Evolutionary conservation across 2,329 filamentous ascomycete genomes (phyloP).

Genomic region (Sphaerulina vaccinii): DNA sequence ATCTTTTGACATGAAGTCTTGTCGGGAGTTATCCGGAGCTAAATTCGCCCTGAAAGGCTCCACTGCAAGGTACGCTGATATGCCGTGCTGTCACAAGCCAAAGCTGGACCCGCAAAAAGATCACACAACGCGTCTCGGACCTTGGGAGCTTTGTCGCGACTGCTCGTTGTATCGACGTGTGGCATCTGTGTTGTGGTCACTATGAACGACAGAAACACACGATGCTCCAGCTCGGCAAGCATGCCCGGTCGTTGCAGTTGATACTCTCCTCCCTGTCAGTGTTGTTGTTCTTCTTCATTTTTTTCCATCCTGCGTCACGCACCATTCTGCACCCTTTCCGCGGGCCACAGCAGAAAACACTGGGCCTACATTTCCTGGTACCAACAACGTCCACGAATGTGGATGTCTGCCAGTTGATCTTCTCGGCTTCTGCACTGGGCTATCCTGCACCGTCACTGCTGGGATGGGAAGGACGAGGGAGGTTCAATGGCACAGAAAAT

Average conservation of each 20-base stretch:
- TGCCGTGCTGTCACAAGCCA: too few relatives aligned
- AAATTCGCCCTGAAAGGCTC: too few relatives aligned
- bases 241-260: background rate
- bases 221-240: background rate
- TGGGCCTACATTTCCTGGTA: slow-evolving; percentile 12
- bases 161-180: too few relatives aligned
- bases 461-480: slow-evolving; percentile 17
- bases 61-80: too few relatives aligned
- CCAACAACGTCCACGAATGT: slow-evolving; percentile 9
- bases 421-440: slow-evolving; percentile 52
- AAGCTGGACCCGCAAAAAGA: too few relatives aligned
- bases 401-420: slow-evolving; percentile 13
- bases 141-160: too few relatives aligned
- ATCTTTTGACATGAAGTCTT: too few relatives aligned
- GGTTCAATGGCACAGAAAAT: slow-evolving; percentile 13
- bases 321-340: slow-evolving; percentile 1
- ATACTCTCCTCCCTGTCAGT: background rate
- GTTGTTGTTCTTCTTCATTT: background rate
- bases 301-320: slow-evolving; percentile 4
- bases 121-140: too few relatives aligned
- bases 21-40: too few relatives aligned
- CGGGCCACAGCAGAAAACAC: background rate
- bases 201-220: background rate
- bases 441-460: slow-evolving; percentile 55
- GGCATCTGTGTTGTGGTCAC: too few relatives aligned